Evolutionary conservation across 257 asterid species (phyloP), one percentile per base, ranked within the genome.

Genomic region (Rehmannia glutinosa): DNA sequence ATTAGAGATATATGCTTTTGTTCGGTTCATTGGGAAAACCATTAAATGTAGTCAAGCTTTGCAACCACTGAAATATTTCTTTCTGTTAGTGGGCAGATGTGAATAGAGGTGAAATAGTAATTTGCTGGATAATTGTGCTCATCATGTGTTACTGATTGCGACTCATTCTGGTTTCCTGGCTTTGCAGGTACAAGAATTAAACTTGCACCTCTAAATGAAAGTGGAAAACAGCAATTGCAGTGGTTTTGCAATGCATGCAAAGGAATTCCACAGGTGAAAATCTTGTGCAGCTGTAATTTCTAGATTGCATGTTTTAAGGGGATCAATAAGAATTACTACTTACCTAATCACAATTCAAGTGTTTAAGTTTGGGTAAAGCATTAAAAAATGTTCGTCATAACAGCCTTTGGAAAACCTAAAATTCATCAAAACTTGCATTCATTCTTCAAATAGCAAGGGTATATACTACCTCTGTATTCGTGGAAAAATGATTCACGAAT

Each of bases 261-360:
- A 83, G 99, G 99, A 69, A 86, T 93, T 78, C 96, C 97, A 67
- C 99, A 93, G 99, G 99, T 92, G 30, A 58, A 62, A 12, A 30
- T 25, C 3, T 61, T 30, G 56, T 10, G 1, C 62, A 6, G 32
- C 19, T 64, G 19, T 53, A n/a, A 9, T 51, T 61, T 56, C 51
- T 19, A 28, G 30, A 63, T 23, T 54, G 59, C 62, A 20, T 13
- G 45, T 62, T 61, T 38, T 47, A 2, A 52, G 11, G 6, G 32
- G 24, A 9, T 42, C 54, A 25, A 49, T 41, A 47, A 28, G 33
- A n/a, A n/a, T n/a, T n/a, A n/a, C n/a, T n/a, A n/a, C n/a, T n/a
- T n/a, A n/a, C n/a, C n/a, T n/a, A n/a, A n/a, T n/a, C n/a, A n/a
- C n/a, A n/a, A n/a, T n/a, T n/a, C n/a, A n/a, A n/a, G n/a, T n/a